These are phyloP conservation scores for Alternaria burnsii DNA, from an alignment of 2,329 filamentous ascomycete genomes.

Conservation along the genomic window DNA sequence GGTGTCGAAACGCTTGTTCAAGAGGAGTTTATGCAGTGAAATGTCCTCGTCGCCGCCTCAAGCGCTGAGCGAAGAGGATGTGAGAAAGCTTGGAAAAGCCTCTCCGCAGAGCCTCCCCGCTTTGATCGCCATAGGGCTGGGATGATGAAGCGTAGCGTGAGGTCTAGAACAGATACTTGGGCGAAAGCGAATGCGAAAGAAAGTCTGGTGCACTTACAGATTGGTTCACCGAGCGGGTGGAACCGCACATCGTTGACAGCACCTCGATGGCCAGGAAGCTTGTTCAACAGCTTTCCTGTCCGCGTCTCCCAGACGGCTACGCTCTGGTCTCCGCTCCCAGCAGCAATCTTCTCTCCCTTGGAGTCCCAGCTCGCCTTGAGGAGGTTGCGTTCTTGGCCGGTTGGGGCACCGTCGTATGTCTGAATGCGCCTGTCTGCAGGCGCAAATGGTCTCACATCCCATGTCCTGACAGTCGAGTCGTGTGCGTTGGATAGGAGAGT, in stretches of 20 bases:
- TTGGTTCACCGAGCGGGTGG: constrained; percentile 81
- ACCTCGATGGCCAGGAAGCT: constrained; percentile 93
- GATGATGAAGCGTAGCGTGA: background rate
- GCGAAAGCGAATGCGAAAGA: background rate
- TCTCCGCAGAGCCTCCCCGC: background rate
- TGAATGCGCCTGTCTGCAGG: constrained; percentile 83
- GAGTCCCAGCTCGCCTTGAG: constrained; percentile 89
- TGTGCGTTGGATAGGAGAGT: constrained; percentile 90
- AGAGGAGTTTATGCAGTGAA: background rate
- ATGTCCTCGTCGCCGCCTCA: constrained; percentile 1
- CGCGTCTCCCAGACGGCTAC: constrained; percentile 90
- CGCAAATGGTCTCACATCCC: constrained; percentile 96
- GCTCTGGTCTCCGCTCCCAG: constrained; percentile 88
- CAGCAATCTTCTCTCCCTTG: constrained; percentile 84
- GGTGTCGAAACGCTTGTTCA: constrained; percentile 23
- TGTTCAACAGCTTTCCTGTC: constrained; percentile 90
- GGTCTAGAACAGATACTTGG: background rate
- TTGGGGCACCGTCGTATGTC: constrained; percentile 90
- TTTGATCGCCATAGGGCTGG: background rate
- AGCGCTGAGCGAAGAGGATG: background rate
- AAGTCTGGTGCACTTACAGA: constrained; percentile 70
- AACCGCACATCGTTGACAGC: constrained; percentile 96
- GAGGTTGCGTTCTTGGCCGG: constrained; percentile 90
- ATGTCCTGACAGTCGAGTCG: constrained; percentile 92
- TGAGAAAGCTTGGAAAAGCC: constrained; percentile 2